A percentile compares a stretch with the other conserved stretches of the same genome.
Evolutionary conservation across 1,139 yeast genomes (phyloP).

Genomic region (Torulaspora globosa): DNA sequence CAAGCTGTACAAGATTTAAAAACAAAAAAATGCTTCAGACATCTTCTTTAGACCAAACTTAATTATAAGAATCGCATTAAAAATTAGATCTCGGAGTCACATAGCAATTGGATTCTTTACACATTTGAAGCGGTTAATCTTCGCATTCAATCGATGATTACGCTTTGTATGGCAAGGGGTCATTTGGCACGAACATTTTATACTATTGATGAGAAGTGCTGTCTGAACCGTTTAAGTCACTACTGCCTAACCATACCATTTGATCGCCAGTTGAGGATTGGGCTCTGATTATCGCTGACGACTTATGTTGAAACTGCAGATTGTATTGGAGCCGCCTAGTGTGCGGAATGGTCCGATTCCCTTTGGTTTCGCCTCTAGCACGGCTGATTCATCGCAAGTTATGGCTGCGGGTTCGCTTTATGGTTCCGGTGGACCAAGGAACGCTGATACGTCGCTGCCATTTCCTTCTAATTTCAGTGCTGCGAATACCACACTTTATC

Average conservation of each 20-base stretch:
- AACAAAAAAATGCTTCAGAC: background rate
- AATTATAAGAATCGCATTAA: too few relatives aligned
- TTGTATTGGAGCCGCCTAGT: slow-evolving; percentile 29
- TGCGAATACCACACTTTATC: slow-evolving; percentile 12
- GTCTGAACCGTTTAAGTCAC: background rate
- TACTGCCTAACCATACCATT: background rate
- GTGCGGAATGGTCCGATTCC: slow-evolving; percentile 15
- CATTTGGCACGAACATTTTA: background rate
- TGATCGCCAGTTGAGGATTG: background rate
- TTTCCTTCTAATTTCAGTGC: slow-evolving; percentile 12
- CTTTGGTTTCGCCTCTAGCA: slow-evolving; percentile 15
- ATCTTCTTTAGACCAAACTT: too few relatives aligned
- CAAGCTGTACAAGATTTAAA: background rate
- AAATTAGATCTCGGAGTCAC: too few relatives aligned
- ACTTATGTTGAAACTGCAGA: slow-evolving; percentile 27
- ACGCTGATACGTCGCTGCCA: slow-evolving; percentile 13
- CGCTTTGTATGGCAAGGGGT: background rate
- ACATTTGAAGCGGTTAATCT: background rate
- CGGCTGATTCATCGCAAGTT: slow-evolving; percentile 17
- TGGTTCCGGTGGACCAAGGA: slow-evolving; percentile 11
- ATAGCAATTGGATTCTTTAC: too few relatives aligned
- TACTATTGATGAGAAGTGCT: background rate
- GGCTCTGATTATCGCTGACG: background rate
- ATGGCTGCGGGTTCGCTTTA: slow-evolving; percentile 11
- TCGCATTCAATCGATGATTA: background rate